phyloP scores from a whole-genome alignment of 192 early-diverging fungal genomes.

The Coemansia sp. region DNA sequence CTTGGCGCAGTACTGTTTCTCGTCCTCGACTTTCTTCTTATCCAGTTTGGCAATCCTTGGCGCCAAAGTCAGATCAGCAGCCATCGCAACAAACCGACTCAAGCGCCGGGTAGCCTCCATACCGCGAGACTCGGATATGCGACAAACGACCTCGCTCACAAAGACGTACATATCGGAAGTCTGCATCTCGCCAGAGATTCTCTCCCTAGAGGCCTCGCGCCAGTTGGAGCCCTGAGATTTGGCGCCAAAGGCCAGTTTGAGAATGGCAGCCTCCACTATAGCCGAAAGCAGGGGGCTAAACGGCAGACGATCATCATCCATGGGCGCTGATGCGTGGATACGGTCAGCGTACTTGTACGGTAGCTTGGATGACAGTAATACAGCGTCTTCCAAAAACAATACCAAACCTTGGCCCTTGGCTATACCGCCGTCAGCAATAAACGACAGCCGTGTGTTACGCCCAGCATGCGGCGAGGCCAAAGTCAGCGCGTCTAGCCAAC shows the following conservation, averaged over 20 bases:
- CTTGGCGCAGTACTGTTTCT: constrained; percentile 15
- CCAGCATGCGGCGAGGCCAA: constrained; percentile 35
- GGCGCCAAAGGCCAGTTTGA: constrained; percentile 30
- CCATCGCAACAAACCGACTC: constrained; percentile 10
- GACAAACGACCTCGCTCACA: constrained; percentile 36
- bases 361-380: constrained; percentile 25
- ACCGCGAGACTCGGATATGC: constrained; percentile 26
- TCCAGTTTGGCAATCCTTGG: constrained; percentile 32
- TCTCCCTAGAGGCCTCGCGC: neutral
- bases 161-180: constrained; percentile 14
- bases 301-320: constrained; percentile 9
- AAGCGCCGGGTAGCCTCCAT: constrained; percentile 10
- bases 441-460: constrained; percentile 17
- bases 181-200: constrained; percentile 23
- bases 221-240: constrained; percentile 5
- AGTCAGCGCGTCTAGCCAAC: constrained; percentile 48
- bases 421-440: neutral
- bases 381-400: constrained; percentile 38
- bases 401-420: constrained; percentile 26
- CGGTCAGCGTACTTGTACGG: constrained; percentile 52
- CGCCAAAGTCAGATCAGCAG: constrained; percentile 21
- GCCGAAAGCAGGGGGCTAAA: constrained; percentile 50
- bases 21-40: constrained; percentile 12
- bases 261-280: constrained; percentile 31
- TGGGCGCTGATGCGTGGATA: constrained; percentile 15